A percentile compares a stretch with the other conserved stretches of the same genome.
These are phyloP conservation scores for Penicillium cinerascens DNA, from an alignment of 495 filamentous ascomycete species.

Conservation along the genomic window DNA sequence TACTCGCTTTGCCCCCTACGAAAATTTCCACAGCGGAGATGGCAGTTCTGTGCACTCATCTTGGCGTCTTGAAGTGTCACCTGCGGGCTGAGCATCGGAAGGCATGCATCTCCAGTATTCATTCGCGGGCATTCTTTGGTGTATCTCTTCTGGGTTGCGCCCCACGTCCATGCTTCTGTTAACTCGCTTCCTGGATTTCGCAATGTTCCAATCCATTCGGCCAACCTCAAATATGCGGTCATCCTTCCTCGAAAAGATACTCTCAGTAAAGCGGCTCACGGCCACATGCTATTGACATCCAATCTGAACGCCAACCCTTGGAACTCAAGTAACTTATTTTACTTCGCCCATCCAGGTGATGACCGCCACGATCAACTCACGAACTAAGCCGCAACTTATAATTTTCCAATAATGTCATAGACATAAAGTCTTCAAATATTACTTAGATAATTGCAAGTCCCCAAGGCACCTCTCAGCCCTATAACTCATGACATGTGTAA, in stretches of 20 bases:
- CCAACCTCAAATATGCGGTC: background rate
- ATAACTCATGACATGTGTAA: constrained; percentile 36
- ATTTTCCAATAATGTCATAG: background rate
- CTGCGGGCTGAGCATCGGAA: too few relatives aligned
- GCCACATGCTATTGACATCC: background rate
- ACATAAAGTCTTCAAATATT: background rate
- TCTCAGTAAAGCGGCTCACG: background rate
- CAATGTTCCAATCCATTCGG: background rate
- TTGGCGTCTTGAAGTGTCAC: background rate
- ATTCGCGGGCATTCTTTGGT: background rate
- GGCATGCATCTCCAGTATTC: too few relatives aligned
- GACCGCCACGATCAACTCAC: background rate
- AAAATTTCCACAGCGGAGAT: too few relatives aligned
- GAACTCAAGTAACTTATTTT: background rate
- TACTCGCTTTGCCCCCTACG: background rate
- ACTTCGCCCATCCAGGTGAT: background rate
- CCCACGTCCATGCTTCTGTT: background rate
- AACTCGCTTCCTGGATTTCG: background rate
- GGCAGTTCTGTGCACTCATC: background rate
- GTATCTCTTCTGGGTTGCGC: background rate
- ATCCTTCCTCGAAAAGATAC: background rate
- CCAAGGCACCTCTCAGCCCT: background rate
- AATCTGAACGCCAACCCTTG: background rate
- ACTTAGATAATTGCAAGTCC: background rate
- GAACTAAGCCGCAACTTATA: background rate